Conservation (phyloP, 2,329 filamentous ascomycete genomes). For the Ascochyta clinopodiicola region DNA sequence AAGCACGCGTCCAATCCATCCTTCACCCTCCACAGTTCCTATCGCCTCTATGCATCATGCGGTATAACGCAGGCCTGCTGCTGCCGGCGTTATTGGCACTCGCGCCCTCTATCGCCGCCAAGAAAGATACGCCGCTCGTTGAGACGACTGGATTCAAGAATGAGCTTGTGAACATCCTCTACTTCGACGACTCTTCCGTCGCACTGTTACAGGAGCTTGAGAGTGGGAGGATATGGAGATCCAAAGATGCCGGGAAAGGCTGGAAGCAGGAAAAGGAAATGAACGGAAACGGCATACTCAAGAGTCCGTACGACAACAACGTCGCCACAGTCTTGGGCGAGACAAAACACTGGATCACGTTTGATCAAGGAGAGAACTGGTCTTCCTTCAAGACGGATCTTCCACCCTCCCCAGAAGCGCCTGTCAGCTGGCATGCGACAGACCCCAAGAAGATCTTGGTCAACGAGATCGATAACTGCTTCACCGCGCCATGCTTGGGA, state of each 20-base stretch:
- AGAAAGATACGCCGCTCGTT: slow-evolving; percentile 70
- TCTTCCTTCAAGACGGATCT: slow-evolving; percentile 69
- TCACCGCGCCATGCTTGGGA: slow-evolving; percentile 48
- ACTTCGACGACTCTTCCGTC: slow-evolving; percentile 88
- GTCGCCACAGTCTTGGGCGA: slow-evolving; percentile 82
- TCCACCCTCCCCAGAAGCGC: slow-evolving; percentile 60
- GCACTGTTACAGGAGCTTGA: slow-evolving; percentile 75
- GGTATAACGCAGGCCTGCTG: slow-evolving; percentile 50
- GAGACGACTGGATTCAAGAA: slow-evolving; percentile 70
- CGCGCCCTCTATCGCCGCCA: slow-evolving; percentile 37
- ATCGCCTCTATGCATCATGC: slow-evolving; percentile 48
- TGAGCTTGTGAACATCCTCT: slow-evolving; percentile 74
- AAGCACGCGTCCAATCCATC: slow-evolving; percentile 24
- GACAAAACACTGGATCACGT: slow-evolving; percentile 80
- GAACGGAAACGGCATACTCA: slow-evolving; percentile 66
- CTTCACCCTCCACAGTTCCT: slow-evolving; percentile 21
- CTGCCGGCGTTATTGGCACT: slow-evolving; percentile 60
- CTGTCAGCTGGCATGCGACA: slow-evolving; percentile 79
- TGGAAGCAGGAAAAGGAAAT: slow-evolving; percentile 74
- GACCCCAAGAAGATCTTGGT: slow-evolving; percentile 88
- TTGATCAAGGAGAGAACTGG: slow-evolving; percentile 85
- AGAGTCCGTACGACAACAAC: slow-evolving; percentile 79
- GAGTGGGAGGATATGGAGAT: slow-evolving; percentile 74
- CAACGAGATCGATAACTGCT: slow-evolving; percentile 58
- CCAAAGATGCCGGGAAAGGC: slow-evolving; percentile 76